Base-by-base conservation (phyloP, 2,329 filamentous ascomycete genomes). In the Didymella exigua region DNA sequence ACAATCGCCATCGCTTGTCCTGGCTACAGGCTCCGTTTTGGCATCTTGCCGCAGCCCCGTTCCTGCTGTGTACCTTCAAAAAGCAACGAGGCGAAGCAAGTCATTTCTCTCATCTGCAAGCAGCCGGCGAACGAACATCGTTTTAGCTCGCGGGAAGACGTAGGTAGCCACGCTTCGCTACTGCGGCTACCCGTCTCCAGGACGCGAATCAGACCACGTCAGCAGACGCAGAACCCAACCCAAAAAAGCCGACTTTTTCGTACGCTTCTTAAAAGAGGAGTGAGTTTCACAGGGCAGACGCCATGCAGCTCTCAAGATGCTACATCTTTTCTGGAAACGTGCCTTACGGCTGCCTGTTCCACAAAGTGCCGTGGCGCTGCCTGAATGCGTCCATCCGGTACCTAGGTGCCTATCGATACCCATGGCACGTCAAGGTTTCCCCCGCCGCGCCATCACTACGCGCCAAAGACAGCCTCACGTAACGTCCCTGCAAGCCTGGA, bases 361-460 rank as follows among this genome's bases (percentile, higher is more conserved):
- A 54, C 50, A 46, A 48, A 16, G 16, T 34, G 18, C 27, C 45
- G 43, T 47, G 56, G 44, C 53, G 47, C 41, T 36, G 41, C 43
- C 37, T 19, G 29, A 24, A 46, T 43, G 33, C 45, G 42, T 16
- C 43, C 43, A 51, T 53, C 31, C 42, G 46, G 56, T 52, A 53
- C 36, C 38, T 41, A 55, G 45, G 43, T 36, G 34, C 49, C 21
- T 59, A 65, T 66, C 57, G 58, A 63, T 63, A 60, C 59, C 59
- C 60, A 48, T 50, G 50, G 59, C 60, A 59, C 47, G 38, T 61
- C 57, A 57, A 56, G 47, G 50, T 58, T 63, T 56, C 56, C 41
- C 49, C 54, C 54, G 53, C 36, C 30, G 54, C 54, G 52, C 53
- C 55, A 45, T 44, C 40, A 49, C 11, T 27, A 40, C 18, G 44